Evolutionary conservation across 176 grass and related monocot species (phyloP), one percentile per base, ranked within the genome.

Genomic region (Leersia perrieri): DNA sequence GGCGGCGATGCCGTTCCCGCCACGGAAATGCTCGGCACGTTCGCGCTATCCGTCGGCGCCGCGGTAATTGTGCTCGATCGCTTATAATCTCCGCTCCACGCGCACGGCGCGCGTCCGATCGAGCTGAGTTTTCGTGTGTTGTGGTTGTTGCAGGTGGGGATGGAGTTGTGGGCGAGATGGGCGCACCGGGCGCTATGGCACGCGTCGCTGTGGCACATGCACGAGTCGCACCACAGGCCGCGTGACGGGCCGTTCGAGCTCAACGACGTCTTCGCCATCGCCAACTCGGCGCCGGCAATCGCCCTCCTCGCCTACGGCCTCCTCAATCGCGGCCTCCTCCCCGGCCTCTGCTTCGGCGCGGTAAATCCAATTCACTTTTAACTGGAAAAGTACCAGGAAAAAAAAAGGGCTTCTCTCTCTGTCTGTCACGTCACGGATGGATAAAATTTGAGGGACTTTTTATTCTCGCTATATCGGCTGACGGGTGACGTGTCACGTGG

Each of bases 161-260:
- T 98, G 96, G 96, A 98, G 87, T 91, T 93, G 70, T 98, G 96
- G 96, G 92, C 96, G 23, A 82, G 96, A 45, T 98, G 96, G 96
- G 96, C 90, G 65, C 92, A 98, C 86, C 90, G 85, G 5, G 92
- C 86, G 76, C 90, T 98, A 63, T 98, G 95, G 95, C 95, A 98
- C 63, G 95, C 90, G 22, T 95, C 95, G 63, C 90, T 98, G 18
- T 98, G 96, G 96, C 81, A 93, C 82, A 95, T 98, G 96, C 96
- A 95, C 92, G 79, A 88, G 79, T 98, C 96, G 7, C 96, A 98
- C 88, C 96, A 98, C 90, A 92, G 88, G 8, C 92, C 96, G 16
- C 86, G 92, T 36, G 90, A 95, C 47, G 92, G 96, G 3, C 79
- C 96, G 3, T 98, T 98, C 87, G 96, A 98, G 90, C 92, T 98